A percentile compares a stretch with the other conserved stretches of the same genome.
Conservation (phyloP, 352 stramenopile species). For the Phytophthora sojae region DNA sequence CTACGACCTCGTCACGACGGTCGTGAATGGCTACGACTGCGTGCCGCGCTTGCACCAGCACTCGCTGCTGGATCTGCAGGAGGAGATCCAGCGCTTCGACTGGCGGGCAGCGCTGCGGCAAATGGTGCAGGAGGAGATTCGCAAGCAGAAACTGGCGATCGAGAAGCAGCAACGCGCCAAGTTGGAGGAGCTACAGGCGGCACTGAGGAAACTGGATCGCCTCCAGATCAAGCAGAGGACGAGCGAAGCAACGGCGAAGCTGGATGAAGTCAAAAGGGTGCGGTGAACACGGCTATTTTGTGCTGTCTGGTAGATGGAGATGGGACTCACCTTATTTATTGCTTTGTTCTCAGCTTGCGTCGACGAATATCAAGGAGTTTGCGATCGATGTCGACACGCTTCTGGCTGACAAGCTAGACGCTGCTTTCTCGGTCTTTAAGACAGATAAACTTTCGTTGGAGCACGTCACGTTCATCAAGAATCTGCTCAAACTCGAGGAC, state of each 20-base stretch:
- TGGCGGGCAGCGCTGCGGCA: constrained; percentile 63
- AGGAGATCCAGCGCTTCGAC: constrained; percentile 73
- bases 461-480: constrained; percentile 64
- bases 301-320: no score
- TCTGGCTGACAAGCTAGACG: constrained; percentile 63
- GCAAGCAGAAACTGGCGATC: constrained; percentile 59
- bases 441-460: constrained; percentile 62
- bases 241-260: constrained; percentile 51
- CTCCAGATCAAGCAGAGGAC: constrained; percentile 57
- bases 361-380: constrained; percentile 60
- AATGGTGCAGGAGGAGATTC: constrained; percentile 68
- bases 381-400: constrained; percentile 57
- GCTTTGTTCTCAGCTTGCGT: constrained; percentile 39
- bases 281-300: neutral
- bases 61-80: constrained; percentile 69
- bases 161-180: constrained; percentile 58
- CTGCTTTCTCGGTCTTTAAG: constrained; percentile 62
- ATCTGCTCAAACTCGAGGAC: constrained; percentile 60
- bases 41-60: constrained; percentile 83
- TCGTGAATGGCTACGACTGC: constrained; percentile 86
- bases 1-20: constrained; percentile 65
- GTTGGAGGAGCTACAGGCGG: constrained; percentile 52
- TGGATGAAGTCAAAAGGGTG: constrained; percentile 61
- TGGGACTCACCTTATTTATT: neutral
- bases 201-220: constrained; percentile 50